Base-by-base conservation (phyloP, 148 eudicot genomes). In the Cornus kousa region DNA sequence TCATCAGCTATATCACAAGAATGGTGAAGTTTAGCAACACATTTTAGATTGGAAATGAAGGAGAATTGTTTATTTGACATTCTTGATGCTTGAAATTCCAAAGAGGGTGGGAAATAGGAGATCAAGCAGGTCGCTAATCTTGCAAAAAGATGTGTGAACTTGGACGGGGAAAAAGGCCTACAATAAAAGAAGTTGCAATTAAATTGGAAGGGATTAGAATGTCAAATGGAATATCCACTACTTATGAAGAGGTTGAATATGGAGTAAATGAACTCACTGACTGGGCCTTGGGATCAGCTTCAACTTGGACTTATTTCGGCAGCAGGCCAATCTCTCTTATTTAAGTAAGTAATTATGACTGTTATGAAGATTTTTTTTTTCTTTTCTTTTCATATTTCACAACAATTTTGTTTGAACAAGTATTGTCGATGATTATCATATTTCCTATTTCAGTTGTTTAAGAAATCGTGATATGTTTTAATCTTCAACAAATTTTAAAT, bases 181-280 rank as follows among this genome's bases (percentile, higher is more conserved):
- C 80, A 7, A 82, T 85, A 84, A 76, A 37, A 20, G 77, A 83
- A 55, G 82, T 78, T 32, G 76, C 33, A 6, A n/a, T 32, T 0
- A 32, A 48, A 72, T 35, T 35, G 37, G 37, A 35, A 35, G 37
- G 37, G 5, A 35, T 35, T 35, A 35, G 37, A 35, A 35, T 1
- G 5, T n/a, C 32, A 20, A 32, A 72, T 68, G 37, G 6, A 68
- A 9, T 17, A 31, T 35, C 40, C 13, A 8, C 20, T 12, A 35
- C 17, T 31, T 16, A 68, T 23, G 35, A 32, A 68, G 35, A 31
- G 17, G 14, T 23, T 68, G 71, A 68, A 68, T 12, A 67, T 13
- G 70, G 3, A 28, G 14, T 9, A 5, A 6, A 24, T 28, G 11
- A 9, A 23, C 24, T 32, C 14, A 9, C 20, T 28, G 71, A 9